Evolutionary conservation across 176 grass and related monocot species (phyloP).

Genomic region (Dendrocalamus sinicus): DNA sequence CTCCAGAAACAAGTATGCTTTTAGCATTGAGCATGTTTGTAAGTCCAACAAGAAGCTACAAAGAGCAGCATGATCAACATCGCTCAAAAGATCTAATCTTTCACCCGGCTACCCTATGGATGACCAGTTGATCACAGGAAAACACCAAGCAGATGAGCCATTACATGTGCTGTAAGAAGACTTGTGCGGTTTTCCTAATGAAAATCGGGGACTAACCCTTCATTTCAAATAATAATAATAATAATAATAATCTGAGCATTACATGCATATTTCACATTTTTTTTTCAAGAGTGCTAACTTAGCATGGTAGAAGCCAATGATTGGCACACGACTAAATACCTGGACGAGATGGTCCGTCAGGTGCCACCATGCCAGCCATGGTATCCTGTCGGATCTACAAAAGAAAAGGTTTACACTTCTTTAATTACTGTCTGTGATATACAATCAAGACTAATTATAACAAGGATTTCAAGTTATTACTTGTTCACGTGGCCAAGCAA

Average conservation of each 20-base stretch:
- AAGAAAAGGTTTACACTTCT: neutral
- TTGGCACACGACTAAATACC: slow-evolving; percentile 4
- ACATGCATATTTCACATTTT: neutral
- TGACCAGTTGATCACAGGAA: neutral
- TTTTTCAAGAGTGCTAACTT: neutral
- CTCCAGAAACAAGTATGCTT: neutral
- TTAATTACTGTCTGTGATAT: neutral
- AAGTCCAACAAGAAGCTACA: neutral
- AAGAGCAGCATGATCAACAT: neutral
- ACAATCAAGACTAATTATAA: neutral
- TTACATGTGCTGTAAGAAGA: too few species aligned
- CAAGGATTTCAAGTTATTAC: neutral
- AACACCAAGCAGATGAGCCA: neutral
- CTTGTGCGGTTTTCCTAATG: too few species aligned
- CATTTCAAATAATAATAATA: too few species aligned
- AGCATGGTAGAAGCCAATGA: neutral
- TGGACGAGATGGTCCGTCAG: neutral
- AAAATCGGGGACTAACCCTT: too few species aligned
- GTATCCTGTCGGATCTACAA: neutral
- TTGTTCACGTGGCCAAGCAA: slow-evolving; percentile 18
- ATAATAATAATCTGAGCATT: neutral
- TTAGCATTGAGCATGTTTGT: neutral
- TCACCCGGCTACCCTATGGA: neutral
- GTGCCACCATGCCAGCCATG: neutral
- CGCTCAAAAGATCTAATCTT: neutral